Evolutionary conservation across 768 basidiomycete genomes (phyloP), one percentile per base, ranked within the genome.

Genomic region (Rhodotorula paludigena): DNA sequence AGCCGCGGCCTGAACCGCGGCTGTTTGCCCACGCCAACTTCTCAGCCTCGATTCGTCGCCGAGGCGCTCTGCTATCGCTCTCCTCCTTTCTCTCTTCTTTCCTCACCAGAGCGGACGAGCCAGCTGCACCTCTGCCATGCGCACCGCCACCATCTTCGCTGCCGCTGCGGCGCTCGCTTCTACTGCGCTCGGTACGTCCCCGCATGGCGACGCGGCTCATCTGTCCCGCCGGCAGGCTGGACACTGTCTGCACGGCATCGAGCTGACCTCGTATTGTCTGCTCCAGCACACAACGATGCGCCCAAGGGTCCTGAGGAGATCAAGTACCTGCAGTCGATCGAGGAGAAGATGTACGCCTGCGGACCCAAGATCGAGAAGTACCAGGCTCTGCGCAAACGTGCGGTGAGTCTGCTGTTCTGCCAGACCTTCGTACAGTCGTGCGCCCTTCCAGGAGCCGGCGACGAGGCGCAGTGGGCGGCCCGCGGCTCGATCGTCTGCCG

Each of bases 331-430:
- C 47, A 68, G 25, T 61, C 53, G 28, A 68, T 75, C 42, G 71
- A 76, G 57, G 65, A 73, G 48, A 68, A 71, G 32, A 65, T 73
- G 56, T 76, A 73, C 67, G 73, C 74, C 49, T 78, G 77, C 54
- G 76, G 75, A 5, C 77, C 77, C 18, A 56, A 63, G 59, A 66
- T 73, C 54, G 74, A 73, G 18, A 73, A 73, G 20, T 73, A 74
- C 47, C 54, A 61, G 6, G 71, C 68, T 35, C 53, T 63, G 64
- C 66, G 65, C 35, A 73, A 64, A 64, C 67, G 55, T 20, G 61
- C 60, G 33, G 72, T 73, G 28, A 57, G 72, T 68, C 28, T 33
- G n/a, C 7, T 10, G 30, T n/a, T 35, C 11, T n/a, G n/a, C n/a
- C n/a, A n/a, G n/a, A n/a, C n/a, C n/a, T n/a, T n/a, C 41, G 5